Base-by-base conservation (phyloP, 2,329 filamentous ascomycete species). In the Arthrobotrys sphaeroides region DNA sequence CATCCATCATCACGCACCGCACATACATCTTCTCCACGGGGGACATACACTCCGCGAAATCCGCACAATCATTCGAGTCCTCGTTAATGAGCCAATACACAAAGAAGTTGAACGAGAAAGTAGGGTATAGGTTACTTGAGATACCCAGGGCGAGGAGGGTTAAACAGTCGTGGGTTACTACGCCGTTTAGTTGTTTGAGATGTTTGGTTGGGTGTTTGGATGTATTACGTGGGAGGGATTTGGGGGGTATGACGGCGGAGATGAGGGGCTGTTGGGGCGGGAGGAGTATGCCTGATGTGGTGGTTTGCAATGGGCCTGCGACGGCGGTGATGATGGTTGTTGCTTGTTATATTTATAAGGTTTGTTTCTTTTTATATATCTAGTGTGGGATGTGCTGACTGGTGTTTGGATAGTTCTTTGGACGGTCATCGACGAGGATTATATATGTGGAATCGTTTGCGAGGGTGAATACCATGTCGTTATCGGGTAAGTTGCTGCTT, bases 371-470 rank as follows among this genome's bases (percentile, higher is more conserved):
- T 20, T 5, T 12, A 31, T 49, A 45, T n/a, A 5, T 20, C 6
- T n/a, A 40, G 1, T 40, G 12, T 13, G n/a, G 26, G 1, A 2
- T 24, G 7, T 38, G 31, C 51, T 55, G 38, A 55, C 6, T 13
- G 20, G n/a, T n/a, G n/a, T 53, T 53, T 7, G 20, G 4, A 20
- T 77, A 81, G 76, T 82, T 83, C 55, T 74, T 83, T 26, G 86
- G 85, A 1, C 61, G 88, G 53, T 87, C 85, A 26, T 87, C 86
- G 77, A 90, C 94, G 84, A 88, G 89, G 77, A 90, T 91, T 7
- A 85, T 98, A 12, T 99, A 95, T 81, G 88, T 97, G 26, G 95
- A 99, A 85, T 95, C 91, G 18, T 97, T 94, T 90, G 94, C 95
- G 1, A 87, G 95, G 13, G 91, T 96, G 13, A 90, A 87, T 78